Evolutionary conservation across 306 rosid species (phyloP), one percentile per base, ranked within the genome.

Genomic region (Casuarina cunninghamiana): DNA sequence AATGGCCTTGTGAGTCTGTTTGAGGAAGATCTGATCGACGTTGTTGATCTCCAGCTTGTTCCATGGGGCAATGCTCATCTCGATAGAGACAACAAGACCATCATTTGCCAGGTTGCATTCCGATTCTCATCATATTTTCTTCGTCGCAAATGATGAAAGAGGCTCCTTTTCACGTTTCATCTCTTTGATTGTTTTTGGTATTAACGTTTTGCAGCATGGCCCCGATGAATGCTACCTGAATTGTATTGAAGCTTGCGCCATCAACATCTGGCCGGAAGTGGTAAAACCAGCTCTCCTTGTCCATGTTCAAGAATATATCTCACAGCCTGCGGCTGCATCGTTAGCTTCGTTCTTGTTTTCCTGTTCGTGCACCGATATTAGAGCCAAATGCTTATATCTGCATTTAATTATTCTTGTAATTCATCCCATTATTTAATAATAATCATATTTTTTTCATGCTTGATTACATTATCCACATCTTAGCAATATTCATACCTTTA

Each of bases 51-150:
- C 43, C 5, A 7, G 10, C 58, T 71, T 21, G 57, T 48, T 49
- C 74, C 60, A 45, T 71, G 51, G 16, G 58, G 60, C 19, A 71
- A 46, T 70, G 74, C 74, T 45, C 54, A 10, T n/a, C 9, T 61
- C 32, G 6, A 46, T 19, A 37, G 48, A 26, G 42, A 41, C 55
- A 70, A 70, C 51, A 48, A 45, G 38, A 70, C 55, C 41, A 49
- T 70, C 32, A 45, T 9, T 70, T 70, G 74, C 43, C 57, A 70
- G 74, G 74, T 70, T 41, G 46, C 37, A 69, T n/a, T 69, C n/a
- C 11, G 49, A 43, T 69, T n/a, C 19, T 45, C 32, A 8, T 32
- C 41, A 32, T 61, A n/a, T 32, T 61, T 61, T 2, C 1, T 12
- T 12, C 7, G 32, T 2, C n/a, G 32, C 32, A 55, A 15, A 17